These are phyloP conservation scores for Senna tora DNA, from an alignment of 306 rosid genomes.

Conservation along the genomic window DNA sequence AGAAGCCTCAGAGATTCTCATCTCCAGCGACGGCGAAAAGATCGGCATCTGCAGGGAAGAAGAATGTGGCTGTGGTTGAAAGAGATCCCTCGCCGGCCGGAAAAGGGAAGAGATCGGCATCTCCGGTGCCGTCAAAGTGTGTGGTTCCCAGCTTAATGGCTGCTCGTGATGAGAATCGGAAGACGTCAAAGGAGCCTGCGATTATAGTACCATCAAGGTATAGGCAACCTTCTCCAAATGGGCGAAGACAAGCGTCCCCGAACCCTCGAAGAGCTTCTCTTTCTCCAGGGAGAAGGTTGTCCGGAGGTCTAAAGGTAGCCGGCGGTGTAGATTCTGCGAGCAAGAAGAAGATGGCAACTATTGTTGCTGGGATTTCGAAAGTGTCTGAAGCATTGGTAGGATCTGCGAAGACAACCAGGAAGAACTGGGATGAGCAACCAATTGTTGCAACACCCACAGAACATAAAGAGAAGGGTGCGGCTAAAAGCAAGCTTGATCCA, in stretches of 20 bases:
- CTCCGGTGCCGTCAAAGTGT: constrained; percentile 92
- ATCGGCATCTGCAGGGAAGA: constrained; percentile 60
- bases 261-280: constrained; percentile 73
- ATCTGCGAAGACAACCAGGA: constrained; percentile 65
- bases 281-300: constrained; percentile 83
- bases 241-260: constrained; percentile 83
- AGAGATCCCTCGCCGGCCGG: constrained; percentile 84
- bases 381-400: constrained; percentile 74
- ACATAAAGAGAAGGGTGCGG: constrained; percentile 52
- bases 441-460: constrained; percentile 41
- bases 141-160: constrained; percentile 80
- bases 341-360: constrained; percentile 71
- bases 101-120: constrained; percentile 77
- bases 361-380: constrained; percentile 71
- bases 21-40: constrained; percentile 84
- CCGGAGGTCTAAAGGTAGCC: constrained; percentile 60
- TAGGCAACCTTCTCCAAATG: constrained; percentile 81
- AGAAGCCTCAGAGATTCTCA: constrained; percentile 69
- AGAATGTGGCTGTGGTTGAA: constrained; percentile 46
- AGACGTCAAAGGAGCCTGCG: constrained; percentile 64
- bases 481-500: constrained; percentile 65
- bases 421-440: constrained; percentile 83
- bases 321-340: constrained; percentile 56
- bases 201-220: constrained; percentile 92
- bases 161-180: constrained; percentile 81